Base-by-base conservation (phyloP, 2,329 filamentous ascomycete species). In the Fusarium sp. region DNA sequence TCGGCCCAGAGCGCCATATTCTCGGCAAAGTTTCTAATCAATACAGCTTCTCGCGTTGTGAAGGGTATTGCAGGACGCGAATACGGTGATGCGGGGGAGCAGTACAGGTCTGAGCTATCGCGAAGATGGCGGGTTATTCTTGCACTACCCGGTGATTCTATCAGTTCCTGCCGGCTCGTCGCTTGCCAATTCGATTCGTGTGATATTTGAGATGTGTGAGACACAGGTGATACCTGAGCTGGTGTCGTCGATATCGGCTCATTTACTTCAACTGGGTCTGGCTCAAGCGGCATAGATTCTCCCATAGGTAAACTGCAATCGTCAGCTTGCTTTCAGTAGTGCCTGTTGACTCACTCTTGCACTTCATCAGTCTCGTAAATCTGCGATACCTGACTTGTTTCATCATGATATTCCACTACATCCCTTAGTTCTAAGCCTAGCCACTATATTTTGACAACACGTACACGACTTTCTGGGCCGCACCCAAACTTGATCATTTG, bases 1-100 rank as follows among this genome's bases (percentile, higher is more conserved):
- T 57, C 54, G 16, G 45, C 54, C 54, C 45, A 57, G 9, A 57
- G 11, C 4, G 54, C 54, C 45, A 57, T 57, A 1, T 57, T 57
- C 4, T 57, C 54, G 0, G 45, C 18, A 5, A 57, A 57, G 19
- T 52, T 57, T 21, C 19, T 57, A 4, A 57, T 4, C 1, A 57
- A 4, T 1, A 42, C 34, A 0, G 54, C 54, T 14, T 57, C 54
- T 7, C 45, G 54, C 3, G 4, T 14, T 26, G 54, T 57, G 7
- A 52, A 57, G 6, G 26, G 54, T 11, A 57, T 12, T 1, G 54
- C 31, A 1, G 34, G 34, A 0, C 45, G 54, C 0, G 54, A 57
- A 4, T 42, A 52, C 1, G 45, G 45, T 0, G 54, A 57, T 2
- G 25, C 26, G 0, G 45, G 54, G 2, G 54, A 52, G 4, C 19